Conservation (phyloP, 306 rosid species). For the Ormosia semicastrata region DNA sequence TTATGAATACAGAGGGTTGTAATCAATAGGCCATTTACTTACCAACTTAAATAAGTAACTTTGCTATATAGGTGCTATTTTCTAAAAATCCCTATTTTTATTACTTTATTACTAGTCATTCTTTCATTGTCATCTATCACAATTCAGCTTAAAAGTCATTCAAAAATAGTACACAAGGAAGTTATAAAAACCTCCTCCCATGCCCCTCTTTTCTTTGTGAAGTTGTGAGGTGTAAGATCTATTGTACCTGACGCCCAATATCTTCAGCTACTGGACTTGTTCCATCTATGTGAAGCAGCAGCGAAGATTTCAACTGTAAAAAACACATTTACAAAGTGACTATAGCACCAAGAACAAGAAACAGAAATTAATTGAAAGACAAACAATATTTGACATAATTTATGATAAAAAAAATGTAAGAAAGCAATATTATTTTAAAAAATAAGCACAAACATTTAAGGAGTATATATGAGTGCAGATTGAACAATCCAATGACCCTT, state of each 20-base stretch:
- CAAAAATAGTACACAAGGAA: not conserved
- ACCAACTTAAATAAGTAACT: not conserved
- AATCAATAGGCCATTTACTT: not conserved
- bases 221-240: not conserved
- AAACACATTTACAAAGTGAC: not conserved
- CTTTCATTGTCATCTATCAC: not conserved
- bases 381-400: not conserved
- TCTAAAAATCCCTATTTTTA: not conserved
- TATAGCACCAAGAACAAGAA: not conserved
- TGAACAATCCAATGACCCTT: not conserved
- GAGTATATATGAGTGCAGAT: not conserved
- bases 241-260: slow-evolving; percentile 87
- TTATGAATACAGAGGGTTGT: not conserved
- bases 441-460: not conserved
- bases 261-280: slow-evolving; percentile 91
- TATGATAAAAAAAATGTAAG: not conserved
- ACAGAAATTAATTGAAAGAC: not conserved
- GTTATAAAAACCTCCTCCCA: not conserved
- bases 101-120: not conserved
- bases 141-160: not conserved
- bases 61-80: not conserved
- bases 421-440: not conserved
- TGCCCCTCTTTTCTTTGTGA: not conserved
- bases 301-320: slow-evolving; percentile 82
- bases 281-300: slow-evolving; percentile 87